phyloP scores from a whole-genome alignment of 352 stramenopile genomes.

The Phytophthora constricta region DNA sequence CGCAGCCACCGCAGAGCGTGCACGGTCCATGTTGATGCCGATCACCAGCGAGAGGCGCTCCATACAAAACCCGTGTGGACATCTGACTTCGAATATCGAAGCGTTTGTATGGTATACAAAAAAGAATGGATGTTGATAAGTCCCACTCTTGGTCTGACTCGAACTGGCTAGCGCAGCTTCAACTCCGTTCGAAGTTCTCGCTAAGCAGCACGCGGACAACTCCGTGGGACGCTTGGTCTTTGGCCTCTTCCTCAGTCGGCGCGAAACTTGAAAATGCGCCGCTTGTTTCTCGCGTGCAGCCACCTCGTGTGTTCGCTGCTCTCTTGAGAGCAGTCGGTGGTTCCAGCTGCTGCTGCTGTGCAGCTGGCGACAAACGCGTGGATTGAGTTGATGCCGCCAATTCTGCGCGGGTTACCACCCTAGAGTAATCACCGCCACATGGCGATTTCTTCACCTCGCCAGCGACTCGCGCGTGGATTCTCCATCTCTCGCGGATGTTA shows the following conservation, averaged over 20 bases:
- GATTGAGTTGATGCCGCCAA: slow-evolving; percentile 16
- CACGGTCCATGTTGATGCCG: slow-evolving; percentile 22
- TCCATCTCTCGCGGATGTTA: slow-evolving; percentile 7
- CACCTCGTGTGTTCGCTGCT: not conserved
- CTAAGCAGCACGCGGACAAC: no score
- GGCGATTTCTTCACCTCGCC: not conserved
- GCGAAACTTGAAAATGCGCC: not conserved
- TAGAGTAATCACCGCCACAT: slow-evolving; percentile 14
- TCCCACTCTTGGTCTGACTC: slow-evolving; percentile 11
- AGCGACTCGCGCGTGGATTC: slow-evolving; percentile 16
- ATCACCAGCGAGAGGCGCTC: not conserved
- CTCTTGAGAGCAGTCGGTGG: not conserved
- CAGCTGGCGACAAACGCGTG: not conserved
- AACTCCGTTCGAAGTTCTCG: slow-evolving; percentile 9
- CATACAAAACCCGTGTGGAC: no score
- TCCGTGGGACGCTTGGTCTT: no score
- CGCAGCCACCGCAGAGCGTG: not conserved
- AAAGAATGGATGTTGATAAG: no score
- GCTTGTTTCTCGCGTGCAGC: no score
- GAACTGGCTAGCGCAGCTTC: slow-evolving; percentile 29
- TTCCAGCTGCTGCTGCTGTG: not conserved
- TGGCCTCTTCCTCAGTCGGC: not conserved
- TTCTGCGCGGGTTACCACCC: not conserved
- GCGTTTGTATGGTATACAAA: no score
- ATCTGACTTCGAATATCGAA: no score